Base-by-base conservation (phyloP, 805 yeast species). In the Saturnispora hagleri region DNA sequence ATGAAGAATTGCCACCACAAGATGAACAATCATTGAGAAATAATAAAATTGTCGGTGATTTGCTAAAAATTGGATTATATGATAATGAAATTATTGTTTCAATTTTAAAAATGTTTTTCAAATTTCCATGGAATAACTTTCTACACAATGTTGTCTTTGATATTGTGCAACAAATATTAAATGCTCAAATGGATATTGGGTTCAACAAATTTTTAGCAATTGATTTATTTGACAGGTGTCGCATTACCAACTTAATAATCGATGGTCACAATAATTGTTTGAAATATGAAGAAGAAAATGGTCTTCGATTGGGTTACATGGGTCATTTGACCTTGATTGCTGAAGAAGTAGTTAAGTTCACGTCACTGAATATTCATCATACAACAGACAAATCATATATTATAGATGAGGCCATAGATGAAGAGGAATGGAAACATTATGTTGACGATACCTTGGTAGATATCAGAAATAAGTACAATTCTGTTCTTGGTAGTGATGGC, bases 101-200 rank as follows among this genome's bases (percentile, higher is more conserved):
- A 22, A 82, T 90, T n/a, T 69, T 89, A 26, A 69, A 76, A 26
- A 80, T 86, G 75, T 88, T 93, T 62, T 82, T 90, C 67, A 72
- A 76, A 55, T 89, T 83, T 67, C 96, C 98, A 7, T 93, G 98
- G 98, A 93, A 93, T 66, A 93, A 93, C 64, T 93, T 93, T 62
- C 79, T 91, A 76, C 99, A 93, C 67, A 93, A 91, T 64, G 99
- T 93, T 46, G 93, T 91, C 10, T 93, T 91, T 72, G 99, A 93
- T 68, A 77, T 93, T 53, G 83, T 93, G 22, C 99, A 93, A 66
- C 99, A 93, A 65, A 80, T 93, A 10, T 81, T 91, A 67, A 89
- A 89, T 66, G 97, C 97, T 0, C 55, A 67, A 43, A 58, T 68
- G 41, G 91, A 87, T 57, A 48, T 62, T 34, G 63, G 63, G 57